Evolutionary conservation across 2,329 filamentous ascomycete species (phyloP).

Genomic region (Cladosporium sp.): DNA sequence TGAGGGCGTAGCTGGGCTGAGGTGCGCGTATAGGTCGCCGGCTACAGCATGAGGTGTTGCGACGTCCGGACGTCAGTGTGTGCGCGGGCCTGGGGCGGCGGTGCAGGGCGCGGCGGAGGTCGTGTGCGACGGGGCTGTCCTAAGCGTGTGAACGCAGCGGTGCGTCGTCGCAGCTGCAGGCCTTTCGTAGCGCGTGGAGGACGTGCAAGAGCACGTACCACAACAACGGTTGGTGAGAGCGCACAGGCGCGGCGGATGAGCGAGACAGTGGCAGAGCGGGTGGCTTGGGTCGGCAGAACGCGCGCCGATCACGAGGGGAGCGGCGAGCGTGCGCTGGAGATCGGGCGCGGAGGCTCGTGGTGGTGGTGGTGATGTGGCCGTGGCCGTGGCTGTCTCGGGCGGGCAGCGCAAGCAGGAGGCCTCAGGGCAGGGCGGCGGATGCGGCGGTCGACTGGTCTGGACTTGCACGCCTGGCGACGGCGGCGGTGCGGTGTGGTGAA

Average conservation of each 20-base stretch:
- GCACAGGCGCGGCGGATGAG: constrained; percentile 3
- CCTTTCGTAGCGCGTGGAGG: constrained; percentile 10
- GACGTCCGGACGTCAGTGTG: constrained; percentile 7
- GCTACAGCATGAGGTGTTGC: constrained; percentile 20
- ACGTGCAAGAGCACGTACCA: constrained; percentile 4
- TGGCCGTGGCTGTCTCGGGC: too few relatives aligned
- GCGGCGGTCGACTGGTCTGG: too few relatives aligned
- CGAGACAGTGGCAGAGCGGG: constrained; percentile 2
- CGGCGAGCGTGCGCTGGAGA: not conserved
- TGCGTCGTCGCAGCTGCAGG: constrained; percentile 9
- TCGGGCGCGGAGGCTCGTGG: not conserved
- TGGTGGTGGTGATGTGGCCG: not conserved
- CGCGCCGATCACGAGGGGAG: constrained; percentile 7
- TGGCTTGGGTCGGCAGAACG: not conserved
- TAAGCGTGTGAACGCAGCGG: constrained; percentile 3
- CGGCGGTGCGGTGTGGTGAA: too few relatives aligned
- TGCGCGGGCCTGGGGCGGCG: constrained; percentile 10
- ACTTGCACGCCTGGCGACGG: too few relatives aligned
- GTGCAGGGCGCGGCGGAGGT: constrained; percentile 11
- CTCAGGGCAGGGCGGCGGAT: too few relatives aligned
- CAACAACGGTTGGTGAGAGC: constrained; percentile 5
- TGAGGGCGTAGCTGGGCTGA: constrained; percentile 13
- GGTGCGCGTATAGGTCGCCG: constrained; percentile 15
- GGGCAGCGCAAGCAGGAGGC: too few relatives aligned
- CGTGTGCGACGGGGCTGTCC: constrained; percentile 1